These are phyloP conservation scores for Rhododendron molle DNA, from an alignment of 148 eudicot genomes.

Conservation along the genomic window DNA sequence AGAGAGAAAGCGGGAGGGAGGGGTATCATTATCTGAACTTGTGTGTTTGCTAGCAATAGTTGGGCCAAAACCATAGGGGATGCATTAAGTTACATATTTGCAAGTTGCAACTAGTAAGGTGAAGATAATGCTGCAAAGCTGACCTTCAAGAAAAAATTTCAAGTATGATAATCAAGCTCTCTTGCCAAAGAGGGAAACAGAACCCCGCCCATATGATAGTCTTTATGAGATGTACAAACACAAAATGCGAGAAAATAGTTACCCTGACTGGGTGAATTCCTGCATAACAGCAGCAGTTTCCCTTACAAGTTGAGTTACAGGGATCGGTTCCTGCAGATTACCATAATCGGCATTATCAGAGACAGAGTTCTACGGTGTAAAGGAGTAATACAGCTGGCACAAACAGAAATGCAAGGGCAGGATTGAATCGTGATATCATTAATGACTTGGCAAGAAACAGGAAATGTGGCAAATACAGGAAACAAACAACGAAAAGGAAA, in stretches of 20 bases:
- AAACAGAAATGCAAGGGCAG: neutral
- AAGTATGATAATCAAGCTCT: neutral
- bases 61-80: neutral
- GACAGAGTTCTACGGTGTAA: neutral
- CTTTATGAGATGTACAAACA: neutral
- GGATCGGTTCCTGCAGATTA: constrained; percentile 72
- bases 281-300: constrained; percentile 99
- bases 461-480: neutral
- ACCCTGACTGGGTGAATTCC: constrained; percentile 99
- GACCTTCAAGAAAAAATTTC: neutral
- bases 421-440: neutral
- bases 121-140: neutral
- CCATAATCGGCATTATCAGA: neutral
- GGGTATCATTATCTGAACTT: neutral
- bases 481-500: neutral
- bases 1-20: neutral
- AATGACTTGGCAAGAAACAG: neutral
- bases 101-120: neutral
- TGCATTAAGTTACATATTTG: neutral
- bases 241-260: constrained; percentile 13
- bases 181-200: neutral
- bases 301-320: constrained; percentile 94
- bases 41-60: neutral
- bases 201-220: neutral
- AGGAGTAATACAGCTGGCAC: neutral